Evolutionary conservation across 2,329 filamentous ascomycete genomes (phyloP), one percentile per base, ranked within the genome.

Genomic region (Fusarium circinatum): DNA sequence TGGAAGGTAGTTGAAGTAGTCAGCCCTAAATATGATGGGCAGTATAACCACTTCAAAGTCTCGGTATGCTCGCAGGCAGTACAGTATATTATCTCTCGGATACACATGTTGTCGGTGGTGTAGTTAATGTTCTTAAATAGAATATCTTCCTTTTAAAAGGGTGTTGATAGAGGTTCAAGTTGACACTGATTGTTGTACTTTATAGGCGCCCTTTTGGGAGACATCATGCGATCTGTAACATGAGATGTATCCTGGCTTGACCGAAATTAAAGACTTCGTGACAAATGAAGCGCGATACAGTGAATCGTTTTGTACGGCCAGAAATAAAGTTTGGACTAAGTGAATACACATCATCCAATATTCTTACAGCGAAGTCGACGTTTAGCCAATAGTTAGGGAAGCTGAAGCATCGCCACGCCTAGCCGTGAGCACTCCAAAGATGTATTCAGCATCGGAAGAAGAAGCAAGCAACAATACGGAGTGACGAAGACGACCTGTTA

Each of bases 221-320:
- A 9, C 8, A 5, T 6, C 20, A n/a, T 10, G 2, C 8, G 13
- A 2, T 4, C 12, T 13, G 11, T 12, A 28, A 7, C 6, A 18
- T 18, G 20, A 18, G 22, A 18, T 11, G 2, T 4, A 14, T 9
- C 0, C 3, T 10, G 34, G 17, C 20, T 18, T 10, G 0, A n/a
- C 0, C 14, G 12, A 8, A 2, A 13, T 41, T 9, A 17, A n/a
- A 17, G 8, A 1, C 8, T 11, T 39, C 4, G 6, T 55, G 15
- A 10, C 2, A 14, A 30, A 2, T 22, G 18, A 28, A 17, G 11
- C 5, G 0, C 8, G 7, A 11, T 5, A 3, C 7, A 5, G 8
- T 22, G n/a, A 26, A 12, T 52, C 5, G 10, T 9, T 20, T 1
- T 3, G 2, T 20, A 5, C 0, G 0, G 3, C 1, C 2, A 12